These are phyloP conservation scores for Knoxia roxburghii DNA, from an alignment of 257 asterid genomes.

Conservation along the genomic window DNA sequence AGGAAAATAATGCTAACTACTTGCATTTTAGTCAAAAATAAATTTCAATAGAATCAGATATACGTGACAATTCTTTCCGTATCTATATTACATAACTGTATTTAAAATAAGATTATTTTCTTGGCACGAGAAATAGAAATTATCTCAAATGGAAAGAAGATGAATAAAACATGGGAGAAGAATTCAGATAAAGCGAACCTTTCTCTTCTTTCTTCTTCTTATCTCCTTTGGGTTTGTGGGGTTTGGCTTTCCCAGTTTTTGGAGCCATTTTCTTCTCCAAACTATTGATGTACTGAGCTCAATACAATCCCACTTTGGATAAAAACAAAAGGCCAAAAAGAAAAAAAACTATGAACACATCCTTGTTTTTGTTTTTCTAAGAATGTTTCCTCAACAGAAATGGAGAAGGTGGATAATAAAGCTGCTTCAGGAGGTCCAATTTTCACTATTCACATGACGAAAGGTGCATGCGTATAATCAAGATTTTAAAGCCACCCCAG, in stretches of 20 bases:
- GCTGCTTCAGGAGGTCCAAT: neutral
- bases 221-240: constrained; percentile 72
- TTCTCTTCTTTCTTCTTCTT: constrained; percentile 91
- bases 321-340: neutral
- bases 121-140: too few species aligned
- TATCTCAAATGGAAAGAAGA: too few species aligned
- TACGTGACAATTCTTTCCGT: too few species aligned
- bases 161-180: too few species aligned
- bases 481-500: neutral
- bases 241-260: constrained; percentile 61
- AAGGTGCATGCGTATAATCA: neutral
- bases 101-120: too few species aligned
- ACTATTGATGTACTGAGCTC: neutral
- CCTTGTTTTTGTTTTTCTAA: too few species aligned
- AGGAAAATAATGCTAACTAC: neutral
- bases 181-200: constrained; percentile 32
- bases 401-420: neutral
- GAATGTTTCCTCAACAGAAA: too few species aligned
- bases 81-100: too few species aligned
- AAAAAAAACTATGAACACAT: neutral
- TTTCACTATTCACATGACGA: neutral
- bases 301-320: neutral
- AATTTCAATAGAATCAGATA: too few species aligned
- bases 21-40: too few species aligned
- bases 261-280: constrained; percentile 55